Conservation (phyloP, 345 rosid species). For the Eucalyptus leucophloia region DNA sequence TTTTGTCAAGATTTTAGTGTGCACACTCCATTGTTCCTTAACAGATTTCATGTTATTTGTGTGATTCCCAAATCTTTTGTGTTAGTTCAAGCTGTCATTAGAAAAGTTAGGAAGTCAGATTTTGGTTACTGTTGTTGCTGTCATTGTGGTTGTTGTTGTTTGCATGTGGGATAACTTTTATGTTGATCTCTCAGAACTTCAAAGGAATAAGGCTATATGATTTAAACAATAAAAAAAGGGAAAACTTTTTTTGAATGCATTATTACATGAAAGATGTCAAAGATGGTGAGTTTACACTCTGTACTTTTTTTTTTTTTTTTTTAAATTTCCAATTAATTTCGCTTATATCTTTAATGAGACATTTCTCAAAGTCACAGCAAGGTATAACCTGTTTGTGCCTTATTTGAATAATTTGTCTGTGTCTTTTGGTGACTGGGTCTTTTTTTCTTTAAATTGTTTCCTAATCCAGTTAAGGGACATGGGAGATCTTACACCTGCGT, state of each 20-base stretch:
- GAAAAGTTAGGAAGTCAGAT: background rate
- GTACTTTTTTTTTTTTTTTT: background rate
- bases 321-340: background rate
- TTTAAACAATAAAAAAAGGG: background rate
- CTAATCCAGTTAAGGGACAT: background rate
- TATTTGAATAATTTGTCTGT: background rate
- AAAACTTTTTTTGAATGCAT: fast-evolving
- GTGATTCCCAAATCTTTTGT: background rate
- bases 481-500: background rate
- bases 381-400: background rate
- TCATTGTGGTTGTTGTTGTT: background rate
- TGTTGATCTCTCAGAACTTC: background rate
- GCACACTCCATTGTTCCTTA: background rate
- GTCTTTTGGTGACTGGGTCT: background rate
- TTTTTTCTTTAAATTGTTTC: background rate
- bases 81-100: background rate
- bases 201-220: background rate
- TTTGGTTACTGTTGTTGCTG: background rate
- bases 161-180: background rate
- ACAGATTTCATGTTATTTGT: background rate
- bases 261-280: background rate
- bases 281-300: background rate
- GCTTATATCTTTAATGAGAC: background rate
- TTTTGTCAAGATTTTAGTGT: background rate
- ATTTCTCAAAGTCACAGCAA: background rate